Evolutionary conservation across 1,284 basidiomycete genomes (phyloP), one percentile per base, ranked within the genome.

Genomic region (Ceratobasidium sp.): DNA sequence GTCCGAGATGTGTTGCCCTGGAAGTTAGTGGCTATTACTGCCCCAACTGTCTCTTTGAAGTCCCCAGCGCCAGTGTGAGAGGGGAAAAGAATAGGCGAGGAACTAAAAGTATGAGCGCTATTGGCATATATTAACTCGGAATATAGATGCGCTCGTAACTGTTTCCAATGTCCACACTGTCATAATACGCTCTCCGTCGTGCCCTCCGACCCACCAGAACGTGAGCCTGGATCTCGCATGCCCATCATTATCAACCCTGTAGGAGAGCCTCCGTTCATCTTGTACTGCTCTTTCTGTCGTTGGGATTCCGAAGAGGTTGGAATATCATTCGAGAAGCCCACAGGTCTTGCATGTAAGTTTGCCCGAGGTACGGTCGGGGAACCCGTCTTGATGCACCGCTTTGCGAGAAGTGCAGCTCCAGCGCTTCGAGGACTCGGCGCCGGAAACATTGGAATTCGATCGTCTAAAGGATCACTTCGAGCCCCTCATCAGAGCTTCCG

Each of bases 1-100:
- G 97, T 77, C 91, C 96, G 76, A 86, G 89, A 73, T 99, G 97
- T 75, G 92, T 97, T 7, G 86, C 89, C 3, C 82, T 93, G 60
- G 97, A 99, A 84, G 90, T 98, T 76, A 93, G 93, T 76, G 93
- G 92, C 64, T 98, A 98, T 79, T 98, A 93, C 78, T 99, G 97
- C 77, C 97, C 97, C 25, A 96, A 96, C 78, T 99, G 97, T 78
- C 83, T 98, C n/a, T 99, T 99, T 78, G 97, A 99, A 76, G 96
- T 99, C 3, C 97, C 96, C 0, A 93, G 91, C 75, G 95, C 97
- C 1, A 96, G 93, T 75, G 95, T 99, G 7, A 86, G 96, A 71
- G 93, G 90, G 6, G 96, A 99, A 79, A 96, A 95, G 84, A 98
- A 97, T 76, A 86, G 94, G 91, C 92, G 32, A 71, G 79, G 72